Evolutionary conservation across 192 early-diverging fungal genomes (phyloP), one percentile per base, ranked within the genome.

Genomic region (Fimicolochytrium jonesii): DNA sequence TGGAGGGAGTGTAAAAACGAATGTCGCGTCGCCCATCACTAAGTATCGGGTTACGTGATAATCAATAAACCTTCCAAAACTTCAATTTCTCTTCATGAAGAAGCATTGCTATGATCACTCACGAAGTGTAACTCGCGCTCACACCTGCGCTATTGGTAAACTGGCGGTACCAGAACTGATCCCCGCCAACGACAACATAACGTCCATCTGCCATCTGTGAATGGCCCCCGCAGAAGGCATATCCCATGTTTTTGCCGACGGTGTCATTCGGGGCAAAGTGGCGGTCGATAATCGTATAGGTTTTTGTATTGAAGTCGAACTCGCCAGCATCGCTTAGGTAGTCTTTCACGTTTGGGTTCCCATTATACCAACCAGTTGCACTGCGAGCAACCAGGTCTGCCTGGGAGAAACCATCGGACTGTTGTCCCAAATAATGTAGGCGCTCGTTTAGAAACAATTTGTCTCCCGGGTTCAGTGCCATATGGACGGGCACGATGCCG

Each of bases 21-120:
- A 64, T 55, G 29, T 64, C 61, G n/a, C 61, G 61, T 28, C 61
- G 61, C 5, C 61, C 61, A 51, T 64, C 61, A 36, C 53, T 55
- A 31, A n/a, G n/a, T n/a, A n/a, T n/a, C n/a, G n/a, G n/a, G n/a
- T n/a, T n/a, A n/a, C n/a, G n/a, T n/a, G n/a, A n/a, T n/a, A n/a
- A n/a, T n/a, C n/a, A n/a, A n/a, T n/a, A n/a, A n/a, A n/a, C n/a
- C n/a, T n/a, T n/a, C 20, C 41, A 18, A 42, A 42, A 1, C 41
- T n/a, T 41, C 41, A 42, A 42, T 42, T 42, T 18, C 41, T n/a
- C n/a, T n/a, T n/a, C n/a, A n/a, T n/a, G 17, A 15, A 42, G 1
- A 0, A 42, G 17, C 17, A 42, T 0, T 42, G 41, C 17, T 18
- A 1, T 42, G 1, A 0, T 13, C 17, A 28, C 18, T 25, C 2